phyloP scores from a whole-genome alignment of 805 yeast species.

The Naumovozyma castellii region DNA sequence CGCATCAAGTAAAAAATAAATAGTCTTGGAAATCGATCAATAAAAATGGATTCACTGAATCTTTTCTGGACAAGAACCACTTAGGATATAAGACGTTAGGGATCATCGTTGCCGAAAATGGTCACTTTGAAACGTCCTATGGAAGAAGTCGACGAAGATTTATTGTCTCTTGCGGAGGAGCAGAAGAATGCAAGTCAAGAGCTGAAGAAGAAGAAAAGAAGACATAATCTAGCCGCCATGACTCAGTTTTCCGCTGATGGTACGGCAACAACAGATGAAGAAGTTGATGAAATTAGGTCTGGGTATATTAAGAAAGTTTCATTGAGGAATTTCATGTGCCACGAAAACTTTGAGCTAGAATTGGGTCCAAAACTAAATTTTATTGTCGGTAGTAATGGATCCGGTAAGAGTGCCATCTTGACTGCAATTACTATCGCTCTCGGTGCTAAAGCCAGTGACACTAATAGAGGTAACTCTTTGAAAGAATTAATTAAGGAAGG shows the following conservation, averaged over 20 bases:
- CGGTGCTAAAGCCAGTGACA: conserved; percentile 81
- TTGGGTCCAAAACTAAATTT: conserved; percentile 77
- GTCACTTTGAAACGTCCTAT: conserved; percentile 7
- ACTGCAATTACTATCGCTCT: conserved; percentile 82
- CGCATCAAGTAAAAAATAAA: no score
- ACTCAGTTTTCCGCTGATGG: conserved; percentile 15
- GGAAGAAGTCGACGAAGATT: conserved; percentile 13
- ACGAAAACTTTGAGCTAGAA: conserved; percentile 62
- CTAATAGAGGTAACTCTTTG: conserved; percentile 71
- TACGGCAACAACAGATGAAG: not conserved
- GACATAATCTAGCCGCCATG: conserved; percentile 21
- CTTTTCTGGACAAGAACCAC: no score
- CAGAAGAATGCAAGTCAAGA: conserved; percentile 6
- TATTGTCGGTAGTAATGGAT: conserved; percentile 83
- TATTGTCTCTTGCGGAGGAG: conserved; percentile 11
- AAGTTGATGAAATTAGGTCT: conserved; percentile 26
- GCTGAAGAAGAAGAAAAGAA: conserved; percentile 14
- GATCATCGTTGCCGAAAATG: no score
- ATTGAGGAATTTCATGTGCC: conserved; percentile 82
- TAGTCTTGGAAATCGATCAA: no score
- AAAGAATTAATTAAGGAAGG: conserved; percentile 73
- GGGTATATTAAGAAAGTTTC: conserved; percentile 61
- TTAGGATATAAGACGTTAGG: no score
- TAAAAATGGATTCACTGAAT: no score
- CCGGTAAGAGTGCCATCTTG: conserved; percentile 81